A percentile compares a stretch with the other conserved stretches of the same genome.
Evolutionary conservation across 2,329 filamentous ascomycete species (phyloP).

Genomic region (Talaromyces sp.): DNA sequence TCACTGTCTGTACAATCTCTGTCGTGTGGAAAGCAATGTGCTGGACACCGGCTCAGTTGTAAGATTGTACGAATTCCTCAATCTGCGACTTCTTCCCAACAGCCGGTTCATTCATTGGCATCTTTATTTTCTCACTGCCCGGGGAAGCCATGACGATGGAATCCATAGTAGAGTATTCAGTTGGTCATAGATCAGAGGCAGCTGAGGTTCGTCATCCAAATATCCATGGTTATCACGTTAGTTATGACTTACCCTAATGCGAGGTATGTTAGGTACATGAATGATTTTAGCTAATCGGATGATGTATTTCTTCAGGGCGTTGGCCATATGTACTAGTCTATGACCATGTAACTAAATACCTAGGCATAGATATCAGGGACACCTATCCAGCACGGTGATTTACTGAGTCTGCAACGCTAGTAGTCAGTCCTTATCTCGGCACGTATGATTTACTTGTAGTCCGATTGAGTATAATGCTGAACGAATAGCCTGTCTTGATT

Average conservation of each 20-base stretch:
- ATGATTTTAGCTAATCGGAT: background rate
- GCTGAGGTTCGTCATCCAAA: too few species aligned
- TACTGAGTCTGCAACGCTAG: background rate
- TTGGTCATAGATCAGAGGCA: too few species aligned
- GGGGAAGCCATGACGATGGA: background rate
- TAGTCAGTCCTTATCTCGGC: background rate
- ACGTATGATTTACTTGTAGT: background rate
- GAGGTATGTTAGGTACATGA: background rate
- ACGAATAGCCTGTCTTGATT: background rate
- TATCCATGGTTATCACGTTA: background rate
- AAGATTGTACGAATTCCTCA: background rate
- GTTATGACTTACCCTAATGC: background rate
- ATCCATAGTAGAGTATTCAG: constrained; percentile 83
- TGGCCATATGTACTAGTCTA: background rate
- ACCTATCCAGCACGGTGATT: background rate
- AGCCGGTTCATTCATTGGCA: background rate
- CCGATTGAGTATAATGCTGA: background rate
- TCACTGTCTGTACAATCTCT: background rate
- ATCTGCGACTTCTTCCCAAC: background rate
- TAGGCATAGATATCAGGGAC: background rate
- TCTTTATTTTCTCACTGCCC: background rate
- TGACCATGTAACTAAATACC: background rate
- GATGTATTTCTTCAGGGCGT: background rate
- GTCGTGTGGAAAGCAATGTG: background rate
- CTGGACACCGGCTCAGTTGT: background rate